phyloP scores from a whole-genome alignment of 345 rosid species.

The Sisymbrium altissimum region DNA sequence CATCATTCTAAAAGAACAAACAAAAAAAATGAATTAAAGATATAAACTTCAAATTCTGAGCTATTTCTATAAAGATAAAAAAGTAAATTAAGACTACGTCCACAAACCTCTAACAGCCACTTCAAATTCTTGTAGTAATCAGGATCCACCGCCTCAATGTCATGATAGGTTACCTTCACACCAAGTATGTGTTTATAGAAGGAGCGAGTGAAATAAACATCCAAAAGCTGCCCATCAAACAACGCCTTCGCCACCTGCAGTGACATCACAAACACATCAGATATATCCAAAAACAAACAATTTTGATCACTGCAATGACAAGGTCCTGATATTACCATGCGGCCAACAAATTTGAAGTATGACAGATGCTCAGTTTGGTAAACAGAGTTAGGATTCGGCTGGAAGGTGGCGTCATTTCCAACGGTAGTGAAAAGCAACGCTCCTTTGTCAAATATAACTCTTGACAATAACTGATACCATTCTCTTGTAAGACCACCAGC shows the following conservation, averaged over 20 bases:
- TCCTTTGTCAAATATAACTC: constrained; percentile 93
- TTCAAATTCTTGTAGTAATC: constrained; percentile 94
- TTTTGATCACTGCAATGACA: background rate
- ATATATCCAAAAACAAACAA: constrained; percentile 5
- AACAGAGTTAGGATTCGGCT: constrained; percentile 96
- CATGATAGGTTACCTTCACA: constrained; percentile 96
- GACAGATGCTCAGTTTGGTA: constrained; percentile 97
- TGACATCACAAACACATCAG: constrained; percentile 27
- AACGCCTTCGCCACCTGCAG: constrained; percentile 90
- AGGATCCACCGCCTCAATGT: constrained; percentile 99
- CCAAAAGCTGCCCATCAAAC: constrained; percentile 96
- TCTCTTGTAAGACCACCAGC: constrained; percentile 98
- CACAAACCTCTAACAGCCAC: constrained; percentile 95
- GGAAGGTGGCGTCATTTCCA: constrained; percentile 91
- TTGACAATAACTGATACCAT: constrained; percentile 95
- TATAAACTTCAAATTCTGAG: background rate
- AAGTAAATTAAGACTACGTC: background rate
- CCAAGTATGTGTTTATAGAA: constrained; percentile 95
- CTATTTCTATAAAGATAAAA: background rate
- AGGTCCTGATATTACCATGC: constrained; percentile 63
- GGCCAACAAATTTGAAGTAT: constrained; percentile 92
- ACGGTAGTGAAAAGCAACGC: constrained; percentile 94
- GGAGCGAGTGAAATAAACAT: constrained; percentile 93
- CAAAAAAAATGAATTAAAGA: constrained; percentile 20
- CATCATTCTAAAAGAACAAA: constrained; percentile 66